Base-by-base conservation (phyloP, 371 early-diverging fungal species). In the Actinomortierella wolfii region DNA sequence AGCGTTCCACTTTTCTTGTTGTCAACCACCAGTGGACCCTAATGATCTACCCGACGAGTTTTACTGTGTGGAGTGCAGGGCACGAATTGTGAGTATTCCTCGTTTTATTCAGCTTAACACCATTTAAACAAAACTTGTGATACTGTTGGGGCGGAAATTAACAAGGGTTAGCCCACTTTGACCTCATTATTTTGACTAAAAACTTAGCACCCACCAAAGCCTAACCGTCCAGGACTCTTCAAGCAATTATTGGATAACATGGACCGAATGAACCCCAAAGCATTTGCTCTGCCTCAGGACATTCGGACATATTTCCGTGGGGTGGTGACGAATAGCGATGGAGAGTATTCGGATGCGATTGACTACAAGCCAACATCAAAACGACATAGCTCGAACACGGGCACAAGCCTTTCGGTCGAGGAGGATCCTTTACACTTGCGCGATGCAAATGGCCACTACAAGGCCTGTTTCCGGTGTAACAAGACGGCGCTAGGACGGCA, bases 1-100 rank as follows among this genome's bases (percentile, higher is more conserved):
- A 42, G 87, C 85, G 6, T 92, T 89, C 66, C 92, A 92, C 59
- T 89, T 92, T 67, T 78, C 85, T 17, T 92, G 92, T 60, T 82
- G 86, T 24, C 86, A 92, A 43, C 92, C 92, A 8, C 92, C 92
- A 11, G 73, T 91, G 74, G 80, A 87, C 26, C 67, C 74, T 11
- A 68, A 68, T n/a, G 78, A 81, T 29, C 63, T 84, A 13, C 83
- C 82, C 51, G 86, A 76, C 11, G 78, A 85, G 59, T 92, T 92
- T 92, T 84, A 78, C 69, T 92, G 92, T 57, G 81, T 79, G 23
- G 83, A 83, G 60, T 91, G 92, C 71, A 64, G 69, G 24, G 67
- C 77, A n/a, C 21, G 11, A 41, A 64, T 60, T 58, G 70, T 69
- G 23, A 29, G 26, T 55, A 1, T 46, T 28, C 3, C 14, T 18